These are phyloP conservation scores for Phaeotremella skinneri DNA, from an alignment of 768 basidiomycete species.

Conservation along the genomic window DNA sequence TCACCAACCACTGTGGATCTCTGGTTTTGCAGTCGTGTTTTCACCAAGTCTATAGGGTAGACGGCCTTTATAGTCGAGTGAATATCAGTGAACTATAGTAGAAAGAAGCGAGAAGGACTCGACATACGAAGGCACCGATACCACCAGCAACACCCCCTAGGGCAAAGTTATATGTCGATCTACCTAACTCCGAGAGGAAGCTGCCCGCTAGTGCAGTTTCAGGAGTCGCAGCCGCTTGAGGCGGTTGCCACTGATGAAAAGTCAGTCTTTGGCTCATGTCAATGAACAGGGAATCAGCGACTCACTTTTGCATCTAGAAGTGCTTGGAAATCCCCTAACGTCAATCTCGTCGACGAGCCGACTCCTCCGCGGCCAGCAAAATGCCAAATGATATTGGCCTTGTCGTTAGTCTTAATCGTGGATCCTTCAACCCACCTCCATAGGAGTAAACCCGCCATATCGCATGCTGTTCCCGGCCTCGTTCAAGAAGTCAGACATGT, in stretches of 20 bases:
- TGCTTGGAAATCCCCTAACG: conserved; percentile 86
- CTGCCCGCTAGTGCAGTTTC: conserved; percentile 15
- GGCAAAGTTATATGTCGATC: conserved; percentile 80
- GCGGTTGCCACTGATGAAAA: conserved; percentile 52
- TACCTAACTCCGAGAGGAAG: conserved; percentile 60
- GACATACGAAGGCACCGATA: conserved; percentile 79
- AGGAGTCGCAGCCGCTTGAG: conserved; percentile 22
- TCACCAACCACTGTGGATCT: conserved; percentile 95
- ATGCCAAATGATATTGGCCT: conserved; percentile 82
- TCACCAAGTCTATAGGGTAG: conserved; percentile 73
- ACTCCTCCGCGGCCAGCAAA: conserved; percentile 81
- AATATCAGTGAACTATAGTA: background rate
- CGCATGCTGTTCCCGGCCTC: conserved; percentile 80
- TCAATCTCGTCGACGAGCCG: conserved; percentile 62
- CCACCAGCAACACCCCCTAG: conserved; percentile 88
- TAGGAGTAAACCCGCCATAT: conserved; percentile 92
- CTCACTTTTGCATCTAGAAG: conserved; percentile 72
- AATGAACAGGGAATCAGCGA: background rate
- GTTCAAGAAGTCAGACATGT: conserved; percentile 91
- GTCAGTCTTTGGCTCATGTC: background rate
- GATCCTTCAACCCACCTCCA: conserved; percentile 70
- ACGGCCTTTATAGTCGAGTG: conserved; percentile 54
- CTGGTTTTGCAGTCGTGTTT: conserved; percentile 89
- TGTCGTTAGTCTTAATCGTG: background rate
- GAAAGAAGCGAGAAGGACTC: too few species aligned